Percentiles rank a stretch among this genome's conserved stretches.
These are phyloP conservation scores for Gamarada debralockiae DNA, from an alignment of 495 filamentous ascomycete species.

Conservation along the genomic window DNA sequence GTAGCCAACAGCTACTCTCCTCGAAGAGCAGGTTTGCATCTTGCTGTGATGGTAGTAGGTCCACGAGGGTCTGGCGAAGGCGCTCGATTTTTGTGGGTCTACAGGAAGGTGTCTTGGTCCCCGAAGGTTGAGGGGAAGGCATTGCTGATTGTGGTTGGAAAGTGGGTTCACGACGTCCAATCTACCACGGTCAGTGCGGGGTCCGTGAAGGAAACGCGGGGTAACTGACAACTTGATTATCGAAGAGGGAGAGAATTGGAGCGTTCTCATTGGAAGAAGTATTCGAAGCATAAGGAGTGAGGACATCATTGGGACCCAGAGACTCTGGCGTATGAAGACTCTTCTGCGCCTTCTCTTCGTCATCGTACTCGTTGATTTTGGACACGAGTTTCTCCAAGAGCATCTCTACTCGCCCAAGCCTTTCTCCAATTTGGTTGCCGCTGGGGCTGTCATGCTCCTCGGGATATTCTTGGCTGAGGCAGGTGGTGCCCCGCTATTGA, in stretches of 20 bases:
- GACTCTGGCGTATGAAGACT: slow-evolving; percentile 27
- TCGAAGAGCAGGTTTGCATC: slow-evolving; percentile 32
- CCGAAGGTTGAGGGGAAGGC: slow-evolving; percentile 16
- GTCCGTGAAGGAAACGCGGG: neutral
- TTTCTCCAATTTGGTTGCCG: slow-evolving; percentile 36
- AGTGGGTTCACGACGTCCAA: slow-evolving; percentile 20
- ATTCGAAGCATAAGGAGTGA: slow-evolving; percentile 22
- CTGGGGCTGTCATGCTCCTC: slow-evolving; percentile 31
- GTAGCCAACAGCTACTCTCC: slow-evolving; percentile 26
- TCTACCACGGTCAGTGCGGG: slow-evolving; percentile 16
- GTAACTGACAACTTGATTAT: slow-evolving; percentile 16
- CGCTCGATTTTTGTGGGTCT: slow-evolving; percentile 28
- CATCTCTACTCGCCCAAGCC: slow-evolving; percentile 41
- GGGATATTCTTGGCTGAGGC: slow-evolving; percentile 47
- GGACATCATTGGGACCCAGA: slow-evolving; percentile 25
- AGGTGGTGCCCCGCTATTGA: slow-evolving; percentile 33
- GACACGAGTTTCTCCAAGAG: slow-evolving; percentile 42
- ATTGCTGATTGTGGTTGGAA: slow-evolving; percentile 14
- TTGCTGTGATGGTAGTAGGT: slow-evolving; percentile 33
- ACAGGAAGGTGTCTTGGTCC: slow-evolving; percentile 14
- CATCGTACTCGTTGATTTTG: slow-evolving; percentile 35
- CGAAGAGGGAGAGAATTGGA: slow-evolving; percentile 25
- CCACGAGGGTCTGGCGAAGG: slow-evolving; percentile 27
- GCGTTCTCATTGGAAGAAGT: slow-evolving; percentile 16
- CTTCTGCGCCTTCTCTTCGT: slow-evolving; percentile 17